Base-by-base conservation (phyloP, 1,284 basidiomycete species). In the Tylopilus sp. region DNA sequence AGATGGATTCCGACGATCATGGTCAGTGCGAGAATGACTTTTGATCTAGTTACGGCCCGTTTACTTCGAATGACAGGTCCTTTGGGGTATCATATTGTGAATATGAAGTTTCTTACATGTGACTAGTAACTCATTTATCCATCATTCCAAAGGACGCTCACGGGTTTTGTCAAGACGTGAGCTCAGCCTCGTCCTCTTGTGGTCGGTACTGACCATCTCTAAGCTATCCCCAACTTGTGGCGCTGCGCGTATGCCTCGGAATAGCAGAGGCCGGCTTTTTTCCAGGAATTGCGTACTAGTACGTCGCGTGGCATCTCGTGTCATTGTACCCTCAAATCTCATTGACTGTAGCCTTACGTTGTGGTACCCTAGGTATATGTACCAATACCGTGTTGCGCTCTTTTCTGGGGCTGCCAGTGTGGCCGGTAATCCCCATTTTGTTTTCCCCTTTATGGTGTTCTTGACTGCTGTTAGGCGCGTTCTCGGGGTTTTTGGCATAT, bases 331-430 rank as follows among this genome's bases (percentile, higher is more conserved):
- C 8, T 25, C 18, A n/a, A 33, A 21, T 7, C 10, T 21, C 29
- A 19, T 45, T 2, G 0, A 23, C 16, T 26, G 11, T 26, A 48
- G 47, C 34, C 13, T 48, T 15, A 38, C 47, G 6, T 38, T 46
- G 47, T 48, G 42, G 47, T 48, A 48, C 29, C 47, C 47, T 10
- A 46, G 36, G 43, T 49, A 28, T 25, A 49, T 49, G 47, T 46
- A 38, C 25, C 47, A 34, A 39, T 49, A 46, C 25, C 36, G 42
- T 21, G 9, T 49, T 39, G 47, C 47, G 5, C 47, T 49, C 18
- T 49, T 49, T 33, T 46, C 47, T 13, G 47, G 41, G 9, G 47
- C 47, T n/a, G 47, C 47, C 10, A 46, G 35, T n/a, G 6, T 48
- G 16, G 47, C 47, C 11, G 47, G 47, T 48, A 26, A 31, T 13